These are phyloP conservation scores for Pyrus betulifolia DNA, from an alignment of 306 rosid genomes.

Conservation along the genomic window DNA sequence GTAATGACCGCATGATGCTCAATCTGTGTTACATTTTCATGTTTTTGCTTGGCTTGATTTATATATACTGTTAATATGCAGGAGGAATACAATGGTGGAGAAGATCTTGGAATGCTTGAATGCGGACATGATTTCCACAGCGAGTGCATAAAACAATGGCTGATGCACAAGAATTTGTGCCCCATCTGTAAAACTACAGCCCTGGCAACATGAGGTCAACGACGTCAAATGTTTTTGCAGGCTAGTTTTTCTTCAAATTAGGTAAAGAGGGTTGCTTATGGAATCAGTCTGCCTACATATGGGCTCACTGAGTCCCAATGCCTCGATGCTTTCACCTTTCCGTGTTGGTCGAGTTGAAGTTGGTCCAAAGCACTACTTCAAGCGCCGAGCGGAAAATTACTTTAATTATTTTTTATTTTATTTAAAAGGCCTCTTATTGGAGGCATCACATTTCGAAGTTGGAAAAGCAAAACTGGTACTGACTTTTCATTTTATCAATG, in stretches of 20 bases:
- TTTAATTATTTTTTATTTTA: slow-evolving; percentile 20
- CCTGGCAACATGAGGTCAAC: slow-evolving; percentile 43
- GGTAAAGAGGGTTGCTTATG: slow-evolving; percentile 13
- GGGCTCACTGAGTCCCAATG: neutral
- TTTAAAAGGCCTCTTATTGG: slow-evolving; percentile 25
- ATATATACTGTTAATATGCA: slow-evolving; percentile 18
- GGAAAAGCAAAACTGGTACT: slow-evolving; percentile 26
- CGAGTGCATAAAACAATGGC: slow-evolving; percentile 75
- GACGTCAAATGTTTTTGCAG: slow-evolving; percentile 17
- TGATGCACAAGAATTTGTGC: slow-evolving; percentile 80
- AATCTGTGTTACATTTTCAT: neutral
- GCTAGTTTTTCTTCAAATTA: slow-evolving; percentile 9
- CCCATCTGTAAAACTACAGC: slow-evolving; percentile 94
- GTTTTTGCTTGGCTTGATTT: slow-evolving; percentile 1
- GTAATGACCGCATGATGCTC: slow-evolving; percentile 23
- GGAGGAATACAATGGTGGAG: slow-evolving; percentile 74
- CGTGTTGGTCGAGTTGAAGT: slow-evolving; percentile 5
- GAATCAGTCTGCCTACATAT: neutral
- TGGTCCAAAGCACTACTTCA: slow-evolving; percentile 8
- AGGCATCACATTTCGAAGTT: slow-evolving; percentile 35
- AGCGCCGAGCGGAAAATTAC: slow-evolving; percentile 9
- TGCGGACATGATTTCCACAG: slow-evolving; percentile 86
- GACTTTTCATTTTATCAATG: slow-evolving; percentile 29
- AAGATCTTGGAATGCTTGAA: slow-evolving; percentile 59
- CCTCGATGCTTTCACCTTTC: slow-evolving; percentile 8